These are phyloP conservation scores for Zygosaccharomyces kombuchaensis DNA, from an alignment of 805 yeast species.

Conservation along the genomic window DNA sequence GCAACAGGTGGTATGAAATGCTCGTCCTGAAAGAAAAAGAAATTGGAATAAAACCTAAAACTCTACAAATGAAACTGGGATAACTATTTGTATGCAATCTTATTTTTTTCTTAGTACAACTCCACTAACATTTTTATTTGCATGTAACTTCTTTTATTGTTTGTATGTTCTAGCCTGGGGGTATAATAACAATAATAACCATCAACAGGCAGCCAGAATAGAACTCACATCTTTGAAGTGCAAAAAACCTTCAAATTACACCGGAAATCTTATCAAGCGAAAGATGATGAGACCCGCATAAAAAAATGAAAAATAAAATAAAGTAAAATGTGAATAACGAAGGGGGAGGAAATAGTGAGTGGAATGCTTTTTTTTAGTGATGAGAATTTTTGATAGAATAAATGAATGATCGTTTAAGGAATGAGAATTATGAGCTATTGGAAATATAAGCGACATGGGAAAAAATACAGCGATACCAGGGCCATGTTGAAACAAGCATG, in stretches of 20 bases:
- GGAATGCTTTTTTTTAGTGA: neutral
- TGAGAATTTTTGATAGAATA: conserved; percentile 1
- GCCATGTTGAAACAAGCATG: neutral
- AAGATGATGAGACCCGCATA: neutral
- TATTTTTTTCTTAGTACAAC: conserved; percentile 13
- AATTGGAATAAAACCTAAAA: conserved; percentile 1
- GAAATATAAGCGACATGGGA: neutral
- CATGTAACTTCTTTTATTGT: neutral
- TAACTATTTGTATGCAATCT: conserved; percentile 7
- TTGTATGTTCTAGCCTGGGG: neutral
- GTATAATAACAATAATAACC: neutral
- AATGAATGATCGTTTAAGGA: conserved; percentile 2
- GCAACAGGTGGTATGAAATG: neutral
- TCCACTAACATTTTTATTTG: conserved; percentile 12
- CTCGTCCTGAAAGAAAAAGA: neutral
- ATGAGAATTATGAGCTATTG: neutral
- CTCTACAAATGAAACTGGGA: conserved; percentile 8
- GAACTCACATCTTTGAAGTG: neutral
- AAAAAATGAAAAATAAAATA: neutral
- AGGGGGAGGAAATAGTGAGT: neutral
- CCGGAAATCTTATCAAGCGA: conserved; percentile 2
- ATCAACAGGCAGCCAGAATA: neutral
- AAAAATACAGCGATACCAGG: neutral
- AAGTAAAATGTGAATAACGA: conserved; percentile 1
- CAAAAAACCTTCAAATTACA: conserved; percentile 1